Percentiles rank a stretch among this genome's conserved stretches.
phyloP scores from a whole-genome alignment of 2,329 filamentous ascomycete species.

The Trichothecium roseum region DNA sequence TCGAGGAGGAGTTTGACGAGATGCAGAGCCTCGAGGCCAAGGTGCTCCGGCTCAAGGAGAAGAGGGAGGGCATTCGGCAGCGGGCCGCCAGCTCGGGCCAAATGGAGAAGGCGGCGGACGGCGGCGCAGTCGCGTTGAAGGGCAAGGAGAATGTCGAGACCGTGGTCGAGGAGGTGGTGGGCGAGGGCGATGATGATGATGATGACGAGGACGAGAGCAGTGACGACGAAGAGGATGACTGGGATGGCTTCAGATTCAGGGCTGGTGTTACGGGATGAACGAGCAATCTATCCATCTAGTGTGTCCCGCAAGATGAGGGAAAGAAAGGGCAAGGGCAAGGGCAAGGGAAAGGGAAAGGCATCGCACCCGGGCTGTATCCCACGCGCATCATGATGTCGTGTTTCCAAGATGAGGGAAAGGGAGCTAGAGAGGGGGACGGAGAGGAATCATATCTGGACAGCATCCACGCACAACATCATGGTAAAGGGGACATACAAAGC shows the following conservation, averaged over 20 bases:
- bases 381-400: too few species aligned
- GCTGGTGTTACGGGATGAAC: slow-evolving; percentile 1
- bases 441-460: too few species aligned
- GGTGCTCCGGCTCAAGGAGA: slow-evolving; percentile 58
- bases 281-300: too few species aligned
- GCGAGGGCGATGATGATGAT: too few species aligned
- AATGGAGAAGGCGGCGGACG: slow-evolving; percentile 6
- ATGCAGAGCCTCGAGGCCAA: slow-evolving; percentile 72
- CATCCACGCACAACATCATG: too few species aligned
- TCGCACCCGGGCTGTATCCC: too few species aligned
- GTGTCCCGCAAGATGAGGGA: too few species aligned
- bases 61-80: slow-evolving; percentile 54
- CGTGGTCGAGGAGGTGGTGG: slow-evolving; percentile 18
- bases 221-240: slow-evolving; percentile 42
- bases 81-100: slow-evolving; percentile 17
- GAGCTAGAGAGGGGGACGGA: too few species aligned
- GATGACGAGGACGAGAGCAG: slow-evolving; percentile 36
- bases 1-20: slow-evolving; percentile 72
- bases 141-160: slow-evolving; percentile 18
- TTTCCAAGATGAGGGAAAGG: too few species aligned
- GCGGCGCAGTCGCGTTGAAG: slow-evolving; percentile 8
- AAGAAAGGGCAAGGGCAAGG: too few species aligned
- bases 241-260: slow-evolving; percentile 47
- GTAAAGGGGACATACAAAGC: too few species aligned
- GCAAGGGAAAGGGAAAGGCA: too few species aligned